Base-by-base conservation (phyloP, 768 basidiomycete species). In the Rhizopogon sp. region DNA sequence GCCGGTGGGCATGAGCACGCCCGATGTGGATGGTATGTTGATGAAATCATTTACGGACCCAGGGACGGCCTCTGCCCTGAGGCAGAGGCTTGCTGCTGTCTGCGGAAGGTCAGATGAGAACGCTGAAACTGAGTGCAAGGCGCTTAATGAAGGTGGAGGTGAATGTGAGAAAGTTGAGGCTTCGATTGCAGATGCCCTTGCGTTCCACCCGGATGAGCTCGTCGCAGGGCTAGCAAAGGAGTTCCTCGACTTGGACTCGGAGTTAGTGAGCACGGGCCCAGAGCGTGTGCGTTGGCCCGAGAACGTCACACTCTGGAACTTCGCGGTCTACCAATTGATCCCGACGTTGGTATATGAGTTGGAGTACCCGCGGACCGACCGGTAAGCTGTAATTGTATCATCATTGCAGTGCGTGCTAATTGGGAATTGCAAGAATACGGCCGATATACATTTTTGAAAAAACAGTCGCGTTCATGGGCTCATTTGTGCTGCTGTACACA, bases 341-440 rank as follows among this genome's bases (percentile, higher is more conserved):
- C 97, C 97, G 13, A 93, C 93, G 0, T 78, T 99, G 42, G 94
- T 98, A 6, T 99, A 99, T 65, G 94, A 98, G 68, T 76, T 98
- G 35, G 95, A 98, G 70, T 99, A 95, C 69, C 96, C 96, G 9
- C 76, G 96, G 50, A 98, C 96, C 9, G 84, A 90, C 33, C 74
- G 78, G 91, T 91, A 64, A 49, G 81, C 71, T 20, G 14, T 5
- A 9, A 13, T 47, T 11, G 41, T 31, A 28, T 33, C 20, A 22
- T 37, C 22, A 39, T 14, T 56, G 41, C n/a, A 39, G 10, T 43
- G 16, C 31, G 41, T n/a, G 16, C 41, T 64, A 1, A 64, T 47
- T 11, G 20, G 6, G 35, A 28, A 13, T 29, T 17, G 20, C 16
- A 70, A 25, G 69, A 29, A 70, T 70, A 37, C 77, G 81, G 70